Percentiles rank a stretch among this genome's conserved stretches.
Conservation (phyloP, 352 stramenopile species). For the Phytophthora ramorum region DNA sequence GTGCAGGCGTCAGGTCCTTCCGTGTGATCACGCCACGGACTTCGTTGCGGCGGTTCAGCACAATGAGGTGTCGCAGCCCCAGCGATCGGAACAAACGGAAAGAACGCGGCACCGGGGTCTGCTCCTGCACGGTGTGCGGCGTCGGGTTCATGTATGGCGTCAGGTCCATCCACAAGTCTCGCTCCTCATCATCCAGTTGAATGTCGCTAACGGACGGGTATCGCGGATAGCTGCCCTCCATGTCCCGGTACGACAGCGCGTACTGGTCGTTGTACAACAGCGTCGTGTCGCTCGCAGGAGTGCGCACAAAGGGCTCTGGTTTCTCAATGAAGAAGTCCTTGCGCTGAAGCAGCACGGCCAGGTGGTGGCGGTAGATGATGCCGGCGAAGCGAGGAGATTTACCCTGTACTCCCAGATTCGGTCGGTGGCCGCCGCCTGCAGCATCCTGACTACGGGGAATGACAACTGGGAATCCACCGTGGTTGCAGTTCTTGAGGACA, state of each 20-base stretch:
- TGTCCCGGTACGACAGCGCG: slow-evolving; percentile 82
- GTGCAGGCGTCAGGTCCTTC: slow-evolving; percentile 86
- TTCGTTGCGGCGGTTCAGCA: slow-evolving; percentile 92
- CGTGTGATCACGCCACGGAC: slow-evolving; percentile 89
- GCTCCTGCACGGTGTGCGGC: slow-evolving; percentile 95
- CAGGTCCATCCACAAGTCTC: slow-evolving; percentile 93
- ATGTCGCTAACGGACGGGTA: slow-evolving; percentile 86
- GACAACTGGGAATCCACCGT: slow-evolving; percentile 82
- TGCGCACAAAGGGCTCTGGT: slow-evolving; percentile 78
- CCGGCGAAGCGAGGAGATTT: slow-evolving; percentile 68
- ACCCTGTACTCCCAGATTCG: slow-evolving; percentile 17
- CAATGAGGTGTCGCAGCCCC: slow-evolving; percentile 95
- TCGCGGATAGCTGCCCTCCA: slow-evolving; percentile 82
- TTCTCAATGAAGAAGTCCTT: slow-evolving; percentile 89
- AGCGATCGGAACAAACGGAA: slow-evolving; percentile 98
- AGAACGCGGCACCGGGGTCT: slow-evolving; percentile 93
- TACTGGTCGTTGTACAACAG: slow-evolving; percentile 90
- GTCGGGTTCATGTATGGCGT: slow-evolving; percentile 98
- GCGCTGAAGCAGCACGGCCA: slow-evolving; percentile 82
- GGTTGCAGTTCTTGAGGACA: slow-evolving; percentile 69
- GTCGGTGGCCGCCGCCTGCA: slow-evolving; percentile 32
- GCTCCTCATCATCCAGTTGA: slow-evolving; percentile 92
- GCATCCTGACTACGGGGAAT: slow-evolving; percentile 56
- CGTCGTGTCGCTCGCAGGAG: slow-evolving; percentile 77
- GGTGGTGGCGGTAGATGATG: slow-evolving; percentile 80